These are phyloP conservation scores for Volvox carteri DNA, from an alignment of 163 green algal species.

Conservation along the genomic window DNA sequence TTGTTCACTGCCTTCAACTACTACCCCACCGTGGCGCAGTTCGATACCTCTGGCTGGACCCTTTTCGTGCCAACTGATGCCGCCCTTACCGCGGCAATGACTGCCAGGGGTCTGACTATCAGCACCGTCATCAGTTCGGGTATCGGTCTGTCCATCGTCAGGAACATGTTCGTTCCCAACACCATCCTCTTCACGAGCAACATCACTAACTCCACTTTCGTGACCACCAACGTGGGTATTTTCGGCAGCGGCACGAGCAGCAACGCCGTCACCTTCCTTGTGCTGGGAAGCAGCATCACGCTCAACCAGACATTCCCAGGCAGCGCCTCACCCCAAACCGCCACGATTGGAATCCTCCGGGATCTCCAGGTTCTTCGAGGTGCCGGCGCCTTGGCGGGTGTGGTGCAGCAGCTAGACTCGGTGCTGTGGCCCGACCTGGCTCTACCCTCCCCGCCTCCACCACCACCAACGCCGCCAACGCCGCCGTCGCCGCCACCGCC, in stretches of 20 bases:
- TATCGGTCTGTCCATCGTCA: neutral
- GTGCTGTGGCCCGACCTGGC: neutral
- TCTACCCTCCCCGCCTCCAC: neutral
- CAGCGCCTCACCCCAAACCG: neutral
- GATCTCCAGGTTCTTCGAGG: slow-evolving; percentile 2
- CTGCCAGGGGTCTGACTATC: neutral
- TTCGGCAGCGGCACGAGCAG: slow-evolving; percentile 24
- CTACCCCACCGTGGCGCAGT: neutral
- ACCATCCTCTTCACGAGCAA: neutral
- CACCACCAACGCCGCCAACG: neutral
- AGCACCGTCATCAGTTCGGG: neutral
- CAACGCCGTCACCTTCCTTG: neutral
- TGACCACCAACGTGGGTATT: neutral
- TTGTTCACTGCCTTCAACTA: slow-evolving; percentile 29
- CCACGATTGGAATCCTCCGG: neutral
- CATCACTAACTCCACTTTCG: neutral
- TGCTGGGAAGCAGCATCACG: neutral
- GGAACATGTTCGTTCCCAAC: slow-evolving; percentile 40
- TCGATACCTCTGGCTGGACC: slow-evolving; percentile 44
- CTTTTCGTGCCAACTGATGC: slow-evolving; percentile 44
- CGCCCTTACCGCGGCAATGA: neutral
- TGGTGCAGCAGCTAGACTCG: neutral
- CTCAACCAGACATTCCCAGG: slow-evolving; percentile 15
- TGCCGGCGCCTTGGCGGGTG: neutral
- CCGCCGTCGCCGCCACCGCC: slow-evolving; percentile 2